phyloP scores from a whole-genome alignment of 2,329 filamentous ascomycete genomes.

The Eutypella sp. region DNA sequence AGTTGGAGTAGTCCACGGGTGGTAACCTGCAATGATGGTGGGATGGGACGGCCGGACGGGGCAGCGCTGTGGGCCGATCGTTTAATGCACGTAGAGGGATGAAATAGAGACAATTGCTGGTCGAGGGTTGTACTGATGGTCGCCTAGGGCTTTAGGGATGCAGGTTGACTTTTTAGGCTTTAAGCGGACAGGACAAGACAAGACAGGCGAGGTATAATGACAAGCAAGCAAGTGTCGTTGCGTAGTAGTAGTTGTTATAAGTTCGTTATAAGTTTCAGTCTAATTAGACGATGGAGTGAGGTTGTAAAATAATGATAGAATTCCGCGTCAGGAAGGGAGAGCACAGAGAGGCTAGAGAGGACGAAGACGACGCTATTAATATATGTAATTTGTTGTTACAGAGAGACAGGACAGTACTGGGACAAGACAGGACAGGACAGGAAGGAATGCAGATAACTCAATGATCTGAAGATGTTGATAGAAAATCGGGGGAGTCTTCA shows the following conservation, averaged over 20 bases:
- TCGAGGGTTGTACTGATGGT: slow-evolving; percentile 25
- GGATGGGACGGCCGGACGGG: slow-evolving; percentile 9
- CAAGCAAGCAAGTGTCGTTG: slow-evolving; percentile 8
- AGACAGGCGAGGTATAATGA: slow-evolving; percentile 3
- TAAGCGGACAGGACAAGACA: too few species aligned
- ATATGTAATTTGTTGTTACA: too few species aligned
- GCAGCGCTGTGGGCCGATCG: slow-evolving; percentile 17
- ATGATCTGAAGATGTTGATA: slow-evolving; percentile 22
- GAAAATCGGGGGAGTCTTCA: slow-evolving; percentile 14
- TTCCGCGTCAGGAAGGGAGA: slow-evolving; percentile 10
- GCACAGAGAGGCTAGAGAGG: slow-evolving; percentile 3
- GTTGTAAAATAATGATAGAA: slow-evolving; percentile 6
- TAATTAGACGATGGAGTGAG: neutral
- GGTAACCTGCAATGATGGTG: too few species aligned
- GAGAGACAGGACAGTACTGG: slow-evolving; percentile 5
- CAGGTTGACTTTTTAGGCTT: slow-evolving; percentile 11
- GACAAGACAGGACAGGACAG: slow-evolving; percentile 20
- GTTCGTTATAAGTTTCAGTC: too few species aligned
- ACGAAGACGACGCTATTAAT: slow-evolving; percentile 1
- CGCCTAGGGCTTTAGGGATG: slow-evolving; percentile 15
- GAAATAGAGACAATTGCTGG: slow-evolving; percentile 15
- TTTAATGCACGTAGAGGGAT: slow-evolving; percentile 20
- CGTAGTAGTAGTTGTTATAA: too few species aligned
- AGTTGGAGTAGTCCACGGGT: too few species aligned
- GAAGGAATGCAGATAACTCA: slow-evolving; percentile 12